Conservation (phyloP, 2,329 filamentous ascomycete species). For the Pseudogymnoascus sp. region DNA sequence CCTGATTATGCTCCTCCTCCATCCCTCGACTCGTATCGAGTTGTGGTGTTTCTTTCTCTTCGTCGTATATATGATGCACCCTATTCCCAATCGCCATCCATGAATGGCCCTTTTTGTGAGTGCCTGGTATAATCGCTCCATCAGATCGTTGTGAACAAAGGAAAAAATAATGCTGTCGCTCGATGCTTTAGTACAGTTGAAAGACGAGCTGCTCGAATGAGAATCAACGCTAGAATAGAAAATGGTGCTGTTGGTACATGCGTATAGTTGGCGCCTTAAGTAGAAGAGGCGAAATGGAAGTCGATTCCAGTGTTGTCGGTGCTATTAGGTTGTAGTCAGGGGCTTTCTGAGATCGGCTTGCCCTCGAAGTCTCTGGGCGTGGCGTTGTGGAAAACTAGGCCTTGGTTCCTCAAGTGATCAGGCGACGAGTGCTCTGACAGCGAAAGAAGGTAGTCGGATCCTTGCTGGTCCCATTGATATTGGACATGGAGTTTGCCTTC, state of each 20-base stretch:
- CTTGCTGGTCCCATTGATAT: conserved; percentile 7
- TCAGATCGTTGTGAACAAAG: conserved; percentile 8
- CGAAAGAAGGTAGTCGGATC: neutral
- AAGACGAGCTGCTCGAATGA: conserved; percentile 4
- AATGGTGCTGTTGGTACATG: conserved; percentile 6
- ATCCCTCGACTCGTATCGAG: neutral
- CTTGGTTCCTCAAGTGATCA: neutral
- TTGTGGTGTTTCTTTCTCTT: neutral
- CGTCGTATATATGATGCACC: conserved; percentile 4
- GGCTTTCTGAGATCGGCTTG: neutral
- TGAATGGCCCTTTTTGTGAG: conserved; percentile 9
- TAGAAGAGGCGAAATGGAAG: neutral
- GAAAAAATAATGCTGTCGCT: conserved; percentile 9
- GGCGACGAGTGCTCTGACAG: neutral
- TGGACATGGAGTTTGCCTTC: conserved; percentile 6
- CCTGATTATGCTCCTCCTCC: conserved; percentile 1
- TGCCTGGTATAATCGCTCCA: conserved; percentile 10
- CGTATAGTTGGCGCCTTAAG: neutral
- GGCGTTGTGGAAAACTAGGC: neutral
- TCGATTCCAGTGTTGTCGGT: neutral
- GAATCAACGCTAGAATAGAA: conserved; percentile 3
- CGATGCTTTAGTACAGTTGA: conserved; percentile 8
- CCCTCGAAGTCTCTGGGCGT: conserved; percentile 6
- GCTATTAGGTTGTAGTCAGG: neutral
- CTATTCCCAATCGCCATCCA: conserved; percentile 5